Evolutionary conservation across 345 rosid genomes (phyloP).

Genomic region (Eucalyptus regnans): DNA sequence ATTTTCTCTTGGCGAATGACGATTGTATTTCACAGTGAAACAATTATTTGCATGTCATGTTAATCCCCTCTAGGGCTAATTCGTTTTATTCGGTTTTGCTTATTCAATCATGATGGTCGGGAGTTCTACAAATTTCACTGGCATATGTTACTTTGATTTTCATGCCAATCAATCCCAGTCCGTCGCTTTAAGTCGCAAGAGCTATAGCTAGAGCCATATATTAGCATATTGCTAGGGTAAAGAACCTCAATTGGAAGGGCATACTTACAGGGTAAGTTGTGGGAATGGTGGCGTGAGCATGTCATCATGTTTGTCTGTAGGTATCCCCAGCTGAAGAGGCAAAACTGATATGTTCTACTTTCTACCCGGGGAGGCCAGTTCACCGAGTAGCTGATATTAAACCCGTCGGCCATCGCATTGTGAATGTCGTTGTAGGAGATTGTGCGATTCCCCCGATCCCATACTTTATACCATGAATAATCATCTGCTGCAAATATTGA

Average conservation of each 20-base stretch:
- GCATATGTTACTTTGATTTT: not conserved
- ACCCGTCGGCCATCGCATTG: not conserved
- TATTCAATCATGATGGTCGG: not conserved
- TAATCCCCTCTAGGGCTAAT: no score
- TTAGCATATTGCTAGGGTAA: not conserved
- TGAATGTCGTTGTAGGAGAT: not conserved
- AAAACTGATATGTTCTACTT: rapidly evolving
- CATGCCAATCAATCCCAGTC: not conserved
- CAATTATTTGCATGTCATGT: no score
- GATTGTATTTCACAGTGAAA: no score
- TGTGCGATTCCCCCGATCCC: not conserved
- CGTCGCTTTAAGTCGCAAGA: not conserved
- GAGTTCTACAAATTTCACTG: not conserved
- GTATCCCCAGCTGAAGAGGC: not conserved
- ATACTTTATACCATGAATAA: not conserved
- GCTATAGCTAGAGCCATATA: not conserved
- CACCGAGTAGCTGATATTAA: rapidly evolving
- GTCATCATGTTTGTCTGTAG: rapidly evolving
- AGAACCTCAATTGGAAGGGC: not conserved
- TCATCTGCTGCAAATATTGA: rapidly evolving
- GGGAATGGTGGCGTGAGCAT: rapidly evolving
- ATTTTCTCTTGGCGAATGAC: no score
- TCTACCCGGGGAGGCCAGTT: rapidly evolving
- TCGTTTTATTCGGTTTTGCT: no score
- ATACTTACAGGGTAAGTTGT: not conserved